phyloP scores from a whole-genome alignment of 2,329 filamentous ascomycete genomes.

The Chrysosporium queenslandicum region DNA sequence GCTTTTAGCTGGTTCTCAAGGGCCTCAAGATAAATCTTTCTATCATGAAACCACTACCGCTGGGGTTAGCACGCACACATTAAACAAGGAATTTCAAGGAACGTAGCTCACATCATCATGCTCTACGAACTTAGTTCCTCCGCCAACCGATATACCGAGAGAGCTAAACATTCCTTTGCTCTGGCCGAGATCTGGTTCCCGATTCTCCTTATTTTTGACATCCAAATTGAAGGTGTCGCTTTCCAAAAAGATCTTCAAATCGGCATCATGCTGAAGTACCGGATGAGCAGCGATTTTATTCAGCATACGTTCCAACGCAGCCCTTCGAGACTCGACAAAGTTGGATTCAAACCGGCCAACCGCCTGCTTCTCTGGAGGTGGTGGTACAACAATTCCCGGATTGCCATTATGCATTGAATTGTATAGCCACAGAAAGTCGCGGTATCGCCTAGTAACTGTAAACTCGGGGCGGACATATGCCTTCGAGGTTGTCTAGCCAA shows the following conservation, averaged over 20 bases:
- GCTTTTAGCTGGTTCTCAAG: constrained; percentile 84
- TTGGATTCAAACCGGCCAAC: constrained; percentile 92
- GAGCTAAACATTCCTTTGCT: constrained; percentile 89
- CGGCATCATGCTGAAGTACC: constrained; percentile 81
- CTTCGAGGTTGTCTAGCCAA: constrained; percentile 73
- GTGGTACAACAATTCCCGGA: constrained; percentile 87
- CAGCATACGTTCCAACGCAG: constrained; percentile 91
- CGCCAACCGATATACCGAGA: constrained; percentile 67
- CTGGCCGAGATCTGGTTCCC: constrained; percentile 74
- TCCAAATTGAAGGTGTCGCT: constrained; percentile 94
- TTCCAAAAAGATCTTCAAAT: constrained; percentile 92
- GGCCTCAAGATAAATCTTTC: constrained; percentile 86
- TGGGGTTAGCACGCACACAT: constrained; percentile 15
- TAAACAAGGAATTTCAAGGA: neutral
- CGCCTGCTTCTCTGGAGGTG: constrained; percentile 94
- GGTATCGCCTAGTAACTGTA: constrained; percentile 83
- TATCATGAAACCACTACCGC: constrained; percentile 87
- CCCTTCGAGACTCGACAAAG: constrained; percentile 86
- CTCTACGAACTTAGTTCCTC: constrained; percentile 81
- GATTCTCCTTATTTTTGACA: constrained; percentile 93
- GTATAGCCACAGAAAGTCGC: constrained; percentile 97
- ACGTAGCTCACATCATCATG: constrained; percentile 70
- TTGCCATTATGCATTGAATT: constrained; percentile 89
- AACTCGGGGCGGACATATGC: constrained; percentile 90
- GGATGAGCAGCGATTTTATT: constrained; percentile 90